Conservation (phyloP, 2,329 filamentous ascomycete species). For the Periglandula ipomoeae region DNA sequence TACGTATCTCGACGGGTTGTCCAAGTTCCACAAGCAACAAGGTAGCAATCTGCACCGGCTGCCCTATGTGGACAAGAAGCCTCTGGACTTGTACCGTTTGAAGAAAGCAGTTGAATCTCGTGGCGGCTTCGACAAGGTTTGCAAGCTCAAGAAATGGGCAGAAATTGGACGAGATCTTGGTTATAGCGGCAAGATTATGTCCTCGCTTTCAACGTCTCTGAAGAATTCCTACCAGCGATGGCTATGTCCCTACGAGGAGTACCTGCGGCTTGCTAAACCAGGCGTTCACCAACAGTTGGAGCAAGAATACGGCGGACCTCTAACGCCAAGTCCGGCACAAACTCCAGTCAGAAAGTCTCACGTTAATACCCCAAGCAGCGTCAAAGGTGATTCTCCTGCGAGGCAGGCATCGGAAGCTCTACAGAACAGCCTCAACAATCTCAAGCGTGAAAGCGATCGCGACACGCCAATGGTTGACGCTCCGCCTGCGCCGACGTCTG, state of each 20-base stretch:
- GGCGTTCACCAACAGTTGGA: constrained; percentile 95
- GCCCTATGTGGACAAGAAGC: constrained; percentile 95
- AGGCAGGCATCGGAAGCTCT: constrained; percentile 44
- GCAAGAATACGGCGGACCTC: constrained; percentile 82
- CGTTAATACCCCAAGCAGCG: constrained; percentile 48
- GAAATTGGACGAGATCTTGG: constrained; percentile 94
- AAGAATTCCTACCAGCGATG: constrained; percentile 98
- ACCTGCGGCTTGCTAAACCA: constrained; percentile 80
- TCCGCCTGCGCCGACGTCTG: constrained; percentile 23
- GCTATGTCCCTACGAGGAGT: constrained; percentile 95
- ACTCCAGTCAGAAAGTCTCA: constrained; percentile 61
- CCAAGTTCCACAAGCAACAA: constrained; percentile 95
- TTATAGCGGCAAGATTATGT: constrained; percentile 99
- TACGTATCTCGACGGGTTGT: constrained; percentile 88
- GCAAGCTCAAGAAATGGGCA: constrained; percentile 97
- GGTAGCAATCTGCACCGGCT: constrained; percentile 89
- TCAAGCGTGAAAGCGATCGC: constrained; percentile 36
- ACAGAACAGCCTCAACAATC: constrained; percentile 37
- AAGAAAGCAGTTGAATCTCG: constrained; percentile 95
- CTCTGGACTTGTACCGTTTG: constrained; percentile 86
- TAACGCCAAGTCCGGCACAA: constrained; percentile 64
- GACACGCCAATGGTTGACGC: constrained; percentile 41
- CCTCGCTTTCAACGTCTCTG: constrained; percentile 88
- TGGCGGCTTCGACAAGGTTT: constrained; percentile 92
- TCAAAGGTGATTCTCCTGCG: constrained; percentile 59